phyloP scores from a whole-genome alignment of 2,329 filamentous ascomycete genomes.

The Diaporthe ilicicola region DNA sequence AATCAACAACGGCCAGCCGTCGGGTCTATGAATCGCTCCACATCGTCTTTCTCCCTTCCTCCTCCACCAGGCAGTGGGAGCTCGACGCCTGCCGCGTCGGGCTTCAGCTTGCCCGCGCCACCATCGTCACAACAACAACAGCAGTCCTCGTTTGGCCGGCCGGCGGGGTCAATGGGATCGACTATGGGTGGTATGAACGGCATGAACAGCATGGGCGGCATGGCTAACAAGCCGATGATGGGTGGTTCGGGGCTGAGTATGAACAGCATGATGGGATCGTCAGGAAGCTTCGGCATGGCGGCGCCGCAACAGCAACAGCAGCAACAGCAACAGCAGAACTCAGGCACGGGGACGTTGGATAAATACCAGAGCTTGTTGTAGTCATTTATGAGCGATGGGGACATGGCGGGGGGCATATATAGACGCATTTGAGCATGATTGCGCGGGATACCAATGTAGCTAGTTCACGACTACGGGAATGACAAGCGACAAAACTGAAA shows the following conservation, averaged over 20 bases:
- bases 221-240: constrained; percentile 36
- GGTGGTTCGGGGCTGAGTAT: constrained; percentile 32
- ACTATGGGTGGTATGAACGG: constrained; percentile 35
- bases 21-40: constrained; percentile 40
- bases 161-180: constrained; percentile 35
- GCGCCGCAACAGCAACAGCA: constrained; percentile 35
- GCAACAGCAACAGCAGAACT: constrained; percentile 43
- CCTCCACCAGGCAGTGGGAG: constrained; percentile 56
- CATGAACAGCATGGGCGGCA: constrained; percentile 38
- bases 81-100: constrained; percentile 41
- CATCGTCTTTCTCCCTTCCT: constrained; percentile 65
- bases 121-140: constrained; percentile 33
- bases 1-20: constrained; percentile 48
- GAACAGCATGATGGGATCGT: constrained; percentile 34
- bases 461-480: not conserved
- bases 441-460: not conserved
- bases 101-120: constrained; percentile 52
- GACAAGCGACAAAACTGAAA: not conserved
- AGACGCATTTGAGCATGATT: not conserved
- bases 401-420: not conserved
- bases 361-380: constrained; percentile 74
- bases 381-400: not conserved
- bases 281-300: constrained; percentile 40
- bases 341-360: constrained; percentile 64
- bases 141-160: constrained; percentile 34